These are phyloP conservation scores for Draba incana DNA, from an alignment of 345 rosid genomes.

Conservation along the genomic window DNA sequence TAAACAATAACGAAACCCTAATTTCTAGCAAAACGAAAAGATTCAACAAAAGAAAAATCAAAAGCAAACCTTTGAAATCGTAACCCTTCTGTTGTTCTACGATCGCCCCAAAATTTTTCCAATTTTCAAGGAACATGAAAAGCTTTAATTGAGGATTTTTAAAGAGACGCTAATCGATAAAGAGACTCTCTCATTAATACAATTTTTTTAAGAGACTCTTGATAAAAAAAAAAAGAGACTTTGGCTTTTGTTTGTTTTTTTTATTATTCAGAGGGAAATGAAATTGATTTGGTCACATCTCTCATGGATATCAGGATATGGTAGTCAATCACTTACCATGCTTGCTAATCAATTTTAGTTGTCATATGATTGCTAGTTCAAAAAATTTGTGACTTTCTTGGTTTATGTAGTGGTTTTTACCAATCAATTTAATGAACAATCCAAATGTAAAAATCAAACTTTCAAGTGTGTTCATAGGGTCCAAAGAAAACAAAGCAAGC, in stretches of 20 bases:
- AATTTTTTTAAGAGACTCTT: too few relatives aligned
- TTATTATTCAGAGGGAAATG: too few relatives aligned
- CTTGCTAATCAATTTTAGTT: too few relatives aligned
- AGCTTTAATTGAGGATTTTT: background rate
- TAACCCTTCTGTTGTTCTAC: background rate
- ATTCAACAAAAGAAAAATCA: conserved; percentile 5
- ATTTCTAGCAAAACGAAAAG: background rate
- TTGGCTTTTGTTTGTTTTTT: too few relatives aligned
- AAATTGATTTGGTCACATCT: too few relatives aligned
- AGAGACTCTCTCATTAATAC: too few relatives aligned
- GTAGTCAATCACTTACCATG: too few relatives aligned
- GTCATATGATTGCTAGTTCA: too few relatives aligned
- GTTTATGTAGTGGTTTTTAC: background rate
- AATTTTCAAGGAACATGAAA: conserved; percentile 5
- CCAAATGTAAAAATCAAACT: background rate
- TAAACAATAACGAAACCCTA: too few relatives aligned
- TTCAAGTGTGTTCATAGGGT: conserved; percentile 1
- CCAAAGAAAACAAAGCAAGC: conserved; percentile 1
- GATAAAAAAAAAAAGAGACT: too few relatives aligned
- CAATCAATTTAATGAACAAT: background rate
- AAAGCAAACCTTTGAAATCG: conserved; percentile 16
- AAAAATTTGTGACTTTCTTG: too few relatives aligned
- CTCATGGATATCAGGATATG: too few relatives aligned
- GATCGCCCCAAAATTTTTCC: background rate
- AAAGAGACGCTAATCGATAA: background rate